These are phyloP conservation scores for Clonostachys rhizophaga DNA, from an alignment of 2,329 filamentous ascomycete genomes.

Conservation along the genomic window DNA sequence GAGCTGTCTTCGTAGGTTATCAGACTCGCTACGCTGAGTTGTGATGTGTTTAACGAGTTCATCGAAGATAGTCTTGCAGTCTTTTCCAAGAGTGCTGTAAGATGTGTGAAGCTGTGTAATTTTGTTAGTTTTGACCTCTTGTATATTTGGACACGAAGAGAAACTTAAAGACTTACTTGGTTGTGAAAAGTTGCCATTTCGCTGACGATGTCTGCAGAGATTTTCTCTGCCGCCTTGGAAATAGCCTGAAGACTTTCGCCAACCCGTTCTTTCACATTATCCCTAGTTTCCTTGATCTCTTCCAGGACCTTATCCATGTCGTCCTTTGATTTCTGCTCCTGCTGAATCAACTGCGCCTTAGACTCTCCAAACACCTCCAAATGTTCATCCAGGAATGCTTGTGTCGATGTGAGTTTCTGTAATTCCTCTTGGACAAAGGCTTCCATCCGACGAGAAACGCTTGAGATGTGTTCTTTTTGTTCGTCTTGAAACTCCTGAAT, in stretches of 20 bases:
- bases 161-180: conserved; percentile 35
- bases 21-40: conserved; percentile 72
- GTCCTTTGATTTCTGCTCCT: conserved; percentile 66
- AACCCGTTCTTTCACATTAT: conserved; percentile 82
- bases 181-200: conserved; percentile 83
- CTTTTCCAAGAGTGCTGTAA: conserved; percentile 76
- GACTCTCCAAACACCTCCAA: conserved; percentile 63
- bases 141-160: not conserved
- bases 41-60: conserved; percentile 70
- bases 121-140: conserved; percentile 5
- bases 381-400: conserved; percentile 66
- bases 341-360: conserved; percentile 61
- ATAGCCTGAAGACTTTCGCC: conserved; percentile 81
- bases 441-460: conserved; percentile 68
- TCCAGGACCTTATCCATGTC: conserved; percentile 89
- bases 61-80: conserved; percentile 84
- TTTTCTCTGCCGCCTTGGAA: conserved; percentile 78
- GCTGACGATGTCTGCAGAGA: conserved; percentile 81
- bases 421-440: conserved; percentile 73
- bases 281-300: conserved; percentile 84
- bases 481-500: conserved; percentile 68
- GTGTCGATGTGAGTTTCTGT: conserved; percentile 63
- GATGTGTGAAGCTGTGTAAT: conserved; percentile 66
- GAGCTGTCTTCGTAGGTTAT: conserved; percentile 68
- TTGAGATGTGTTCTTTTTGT: conserved; percentile 66